Evolutionary conservation across 805 yeast genomes (phyloP), one percentile per base, ranked within the genome.

Genomic region (Kodamaea fukazawae): DNA sequence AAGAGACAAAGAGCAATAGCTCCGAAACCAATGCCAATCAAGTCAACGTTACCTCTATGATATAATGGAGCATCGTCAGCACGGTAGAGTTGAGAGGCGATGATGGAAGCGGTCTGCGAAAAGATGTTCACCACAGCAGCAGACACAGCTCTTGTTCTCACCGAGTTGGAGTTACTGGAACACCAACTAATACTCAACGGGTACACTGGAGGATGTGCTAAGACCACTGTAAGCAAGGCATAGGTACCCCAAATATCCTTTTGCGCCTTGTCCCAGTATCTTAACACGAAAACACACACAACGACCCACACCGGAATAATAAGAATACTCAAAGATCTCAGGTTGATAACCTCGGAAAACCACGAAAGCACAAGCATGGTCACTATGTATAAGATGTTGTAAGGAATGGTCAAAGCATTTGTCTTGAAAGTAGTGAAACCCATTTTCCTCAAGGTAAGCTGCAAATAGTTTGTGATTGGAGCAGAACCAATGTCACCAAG

Each of bases 91-190:
- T 82, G 75, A 8, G 79, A 61, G 2, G 78, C 63, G 10, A 74
- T 61, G 36, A 83, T 78, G 10, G 66, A 58, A 1, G 79, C 82
- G 0, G 77, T 63, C 51, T 83, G 90, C 1, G 76, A 78, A 53
- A 71, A 73, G 67, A 82, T 79, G 50, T 82, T 83, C 53, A 76
- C 81, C 36, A 83, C 44, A 0, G 89, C 80, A 0, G 86, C 78
- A 11, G 83, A 71, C 3, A 83, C 79, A 0, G 88, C 76, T 47
- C 90, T 64, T 2, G 77, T 66, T 13, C 81, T 60, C 16, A 83
- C 83, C 1, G 81, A 67, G 54, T 78, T 75, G 6, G 86, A 71
- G 48, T 81, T 81, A 17, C 76, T 57, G 0, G 88, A 80, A 43
- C 79, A 73, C 81, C 86, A 78, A 23, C 76, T 64, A 18, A 78